Evolutionary conservation across 208 protist species (phyloP).

Genomic region (Leishmania tarentolae): DNA sequence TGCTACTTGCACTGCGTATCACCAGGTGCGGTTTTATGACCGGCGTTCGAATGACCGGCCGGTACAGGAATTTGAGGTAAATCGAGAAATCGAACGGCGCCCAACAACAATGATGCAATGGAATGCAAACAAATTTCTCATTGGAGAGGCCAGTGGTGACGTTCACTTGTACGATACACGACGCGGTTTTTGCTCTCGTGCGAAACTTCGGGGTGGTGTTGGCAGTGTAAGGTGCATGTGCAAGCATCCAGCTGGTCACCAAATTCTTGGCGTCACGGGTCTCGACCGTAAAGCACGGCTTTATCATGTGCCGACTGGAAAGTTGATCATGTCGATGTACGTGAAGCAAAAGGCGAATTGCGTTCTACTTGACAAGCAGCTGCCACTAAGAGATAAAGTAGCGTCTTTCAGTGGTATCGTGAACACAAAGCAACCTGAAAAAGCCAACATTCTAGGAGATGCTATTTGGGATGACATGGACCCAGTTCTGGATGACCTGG

Average conservation of each 20-base stretch:
- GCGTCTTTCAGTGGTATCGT: slow-evolving; percentile 63
- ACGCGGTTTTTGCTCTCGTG: slow-evolving; percentile 79
- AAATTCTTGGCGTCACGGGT: slow-evolving; percentile 74
- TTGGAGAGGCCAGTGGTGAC: slow-evolving; percentile 84
- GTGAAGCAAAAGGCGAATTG: slow-evolving; percentile 73
- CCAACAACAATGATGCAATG: slow-evolving; percentile 82
- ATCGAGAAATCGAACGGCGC: slow-evolving; percentile 75
- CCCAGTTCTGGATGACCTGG: slow-evolving; percentile 74
- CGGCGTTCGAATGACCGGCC: slow-evolving; percentile 67
- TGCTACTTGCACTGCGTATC: slow-evolving; percentile 73
- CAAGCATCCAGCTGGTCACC: slow-evolving; percentile 82
- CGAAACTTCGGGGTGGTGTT: slow-evolving; percentile 80
- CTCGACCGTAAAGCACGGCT: slow-evolving; percentile 79
- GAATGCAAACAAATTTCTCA: slow-evolving; percentile 88
- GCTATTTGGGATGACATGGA: slow-evolving; percentile 89
- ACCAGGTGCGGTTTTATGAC: slow-evolving; percentile 88
- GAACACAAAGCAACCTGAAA: slow-evolving; percentile 74
- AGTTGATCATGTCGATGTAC: slow-evolving; percentile 72
- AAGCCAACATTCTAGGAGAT: slow-evolving; percentile 59
- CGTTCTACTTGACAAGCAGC: slow-evolving; percentile 63
- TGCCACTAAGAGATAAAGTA: slow-evolving; percentile 68
- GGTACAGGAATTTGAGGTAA: slow-evolving; percentile 85
- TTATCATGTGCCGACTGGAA: slow-evolving; percentile 87
- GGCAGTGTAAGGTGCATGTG: slow-evolving; percentile 83
- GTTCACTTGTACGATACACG: slow-evolving; percentile 87